Evolutionary conservation across 2,329 filamentous ascomycete species (phyloP).

Genomic region (Penicillium sp.): DNA sequence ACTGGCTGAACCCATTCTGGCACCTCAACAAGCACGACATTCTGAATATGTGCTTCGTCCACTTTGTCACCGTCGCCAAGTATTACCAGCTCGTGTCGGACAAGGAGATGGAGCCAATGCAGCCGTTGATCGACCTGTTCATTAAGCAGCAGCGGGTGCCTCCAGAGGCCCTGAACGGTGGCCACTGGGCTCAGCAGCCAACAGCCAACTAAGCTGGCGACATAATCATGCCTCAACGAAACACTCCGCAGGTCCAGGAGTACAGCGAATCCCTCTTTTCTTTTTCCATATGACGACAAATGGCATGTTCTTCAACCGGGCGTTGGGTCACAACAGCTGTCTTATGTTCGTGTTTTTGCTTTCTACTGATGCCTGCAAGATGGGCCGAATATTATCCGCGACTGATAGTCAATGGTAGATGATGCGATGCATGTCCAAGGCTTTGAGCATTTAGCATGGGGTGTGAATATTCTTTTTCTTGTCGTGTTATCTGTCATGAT

Average conservation of each 20-base stretch:
- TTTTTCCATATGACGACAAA: slow-evolving; percentile 26
- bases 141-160: slow-evolving; percentile 86
- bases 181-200: slow-evolving; percentile 47
- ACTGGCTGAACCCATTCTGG: slow-evolving; percentile 84
- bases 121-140: slow-evolving; percentile 90
- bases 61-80: slow-evolving; percentile 79
- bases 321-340: slow-evolving; percentile 35
- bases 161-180: slow-evolving; percentile 57
- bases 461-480: slow-evolving; percentile 33
- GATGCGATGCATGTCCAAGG: slow-evolving; percentile 29
- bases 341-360: slow-evolving; percentile 31
- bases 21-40: slow-evolving; percentile 72
- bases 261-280: slow-evolving; percentile 13
- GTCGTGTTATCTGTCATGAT: slow-evolving; percentile 15
- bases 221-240: not conserved
- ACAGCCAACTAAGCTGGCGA: slow-evolving; percentile 34
- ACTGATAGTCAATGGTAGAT: slow-evolving; percentile 29
- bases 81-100: slow-evolving; percentile 83
- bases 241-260: slow-evolving; percentile 20
- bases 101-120: slow-evolving; percentile 93
- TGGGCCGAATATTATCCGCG: slow-evolving; percentile 12
- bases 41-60: slow-evolving; percentile 84
- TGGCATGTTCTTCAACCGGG: slow-evolving; percentile 39
- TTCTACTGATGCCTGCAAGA: slow-evolving; percentile 25
- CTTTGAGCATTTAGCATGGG: slow-evolving; percentile 44